phyloP scores from a whole-genome alignment of 1,139 yeast species.

The Pichia sp. region DNA sequence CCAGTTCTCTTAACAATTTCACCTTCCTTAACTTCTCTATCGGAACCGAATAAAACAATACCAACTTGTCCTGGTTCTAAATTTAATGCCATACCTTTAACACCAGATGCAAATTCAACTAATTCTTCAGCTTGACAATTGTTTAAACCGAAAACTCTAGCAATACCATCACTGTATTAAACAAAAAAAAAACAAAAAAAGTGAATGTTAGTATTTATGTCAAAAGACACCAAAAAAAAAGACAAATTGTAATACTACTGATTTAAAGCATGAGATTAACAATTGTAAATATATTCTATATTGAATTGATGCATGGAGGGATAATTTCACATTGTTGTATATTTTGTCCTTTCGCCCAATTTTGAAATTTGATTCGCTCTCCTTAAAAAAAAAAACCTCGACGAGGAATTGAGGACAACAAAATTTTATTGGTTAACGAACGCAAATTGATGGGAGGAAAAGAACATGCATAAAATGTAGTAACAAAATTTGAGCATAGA shows the following conservation, averaged over 20 bases:
- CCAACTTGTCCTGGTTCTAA: constrained; percentile 99
- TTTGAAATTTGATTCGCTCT: background rate
- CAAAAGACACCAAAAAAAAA: background rate
- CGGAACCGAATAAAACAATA: constrained; percentile 99
- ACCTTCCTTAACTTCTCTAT: constrained; percentile 98
- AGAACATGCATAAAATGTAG: no score
- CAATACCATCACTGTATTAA: constrained; percentile 89
- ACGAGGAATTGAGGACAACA: background rate
- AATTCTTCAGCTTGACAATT: constrained; percentile 99
- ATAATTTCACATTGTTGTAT: background rate
- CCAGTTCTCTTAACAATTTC: constrained; percentile 99
- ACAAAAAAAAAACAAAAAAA: background rate
- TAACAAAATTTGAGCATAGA: no score
- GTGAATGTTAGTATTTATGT: constrained; percentile 16
- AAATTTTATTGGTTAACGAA: background rate
- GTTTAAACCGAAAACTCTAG: constrained; percentile 99
- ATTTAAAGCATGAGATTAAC: background rate
- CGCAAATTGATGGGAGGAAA: background rate
- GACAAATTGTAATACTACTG: background rate
- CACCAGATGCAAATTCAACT: constrained; percentile 99
- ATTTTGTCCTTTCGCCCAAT: background rate
- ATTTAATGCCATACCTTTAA: constrained; percentile 99
- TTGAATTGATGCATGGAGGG: background rate
- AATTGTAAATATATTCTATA: background rate
- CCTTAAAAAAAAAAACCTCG: background rate